Conservation (phyloP, 192 early-diverging fungal species). For the Coemansia sp. region DNA sequence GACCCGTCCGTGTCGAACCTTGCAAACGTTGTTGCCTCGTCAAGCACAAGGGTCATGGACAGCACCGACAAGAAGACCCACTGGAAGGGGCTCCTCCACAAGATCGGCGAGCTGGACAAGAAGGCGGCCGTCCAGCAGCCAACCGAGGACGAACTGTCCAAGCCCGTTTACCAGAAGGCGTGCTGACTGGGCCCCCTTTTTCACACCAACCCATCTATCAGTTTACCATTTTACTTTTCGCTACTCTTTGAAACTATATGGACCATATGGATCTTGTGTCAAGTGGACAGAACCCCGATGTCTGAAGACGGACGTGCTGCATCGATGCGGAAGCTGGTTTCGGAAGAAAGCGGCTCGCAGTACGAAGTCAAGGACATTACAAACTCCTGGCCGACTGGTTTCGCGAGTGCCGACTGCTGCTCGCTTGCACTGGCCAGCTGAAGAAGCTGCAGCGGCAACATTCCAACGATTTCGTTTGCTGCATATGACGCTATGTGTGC, state of each 20-base stretch:
- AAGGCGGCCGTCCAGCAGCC: too few species aligned
- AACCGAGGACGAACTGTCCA: slow-evolving; percentile 8
- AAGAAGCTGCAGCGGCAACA: slow-evolving; percentile 33
- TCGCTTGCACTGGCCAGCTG: slow-evolving; percentile 19
- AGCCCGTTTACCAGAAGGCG: slow-evolving; percentile 36
- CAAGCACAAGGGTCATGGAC: slow-evolving; percentile 12
- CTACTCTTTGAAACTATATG: not conserved
- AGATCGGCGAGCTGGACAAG: slow-evolving; percentile 35
- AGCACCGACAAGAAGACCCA: slow-evolving; percentile 24
- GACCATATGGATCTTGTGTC: too few species aligned
- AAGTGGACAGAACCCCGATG: not conserved
- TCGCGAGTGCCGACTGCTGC: slow-evolving; percentile 21
- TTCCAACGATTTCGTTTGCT: slow-evolving; percentile 20
- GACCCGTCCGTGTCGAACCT: slow-evolving; percentile 32
- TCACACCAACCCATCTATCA: too few species aligned
- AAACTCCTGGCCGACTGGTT: slow-evolving; percentile 25
- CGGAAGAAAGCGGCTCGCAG: slow-evolving; percentile 19
- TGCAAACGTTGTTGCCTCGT: slow-evolving; percentile 21
- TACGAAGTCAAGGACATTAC: slow-evolving; percentile 29
- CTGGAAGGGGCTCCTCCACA: slow-evolving; percentile 29
- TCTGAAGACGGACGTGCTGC: slow-evolving; percentile 15
- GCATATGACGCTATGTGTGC: slow-evolving; percentile 10
- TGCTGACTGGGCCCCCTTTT: slow-evolving; percentile 10
- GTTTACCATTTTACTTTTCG: not conserved
- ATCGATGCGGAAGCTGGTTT: slow-evolving; percentile 25